Evolutionary conservation across 2,329 filamentous ascomycete genomes (phyloP), one percentile per base, ranked within the genome.

Genomic region (Aspergillus pseudoglaucus): DNA sequence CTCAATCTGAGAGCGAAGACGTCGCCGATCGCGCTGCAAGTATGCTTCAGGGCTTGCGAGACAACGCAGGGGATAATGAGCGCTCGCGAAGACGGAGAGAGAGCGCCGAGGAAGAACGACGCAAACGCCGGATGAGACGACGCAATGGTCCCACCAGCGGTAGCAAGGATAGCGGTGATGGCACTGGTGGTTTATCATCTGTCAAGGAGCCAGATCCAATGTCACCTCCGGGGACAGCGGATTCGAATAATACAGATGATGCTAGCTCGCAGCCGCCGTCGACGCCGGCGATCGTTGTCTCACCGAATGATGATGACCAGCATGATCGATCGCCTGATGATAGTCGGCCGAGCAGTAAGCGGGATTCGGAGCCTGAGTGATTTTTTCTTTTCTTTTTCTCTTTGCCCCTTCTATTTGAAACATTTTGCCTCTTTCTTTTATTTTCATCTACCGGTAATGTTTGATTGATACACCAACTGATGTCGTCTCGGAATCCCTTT

Each of bases 21-120:
- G 83, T 97, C 23, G 90, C 89, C 3, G 86, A 90, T 57, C 82
- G 90, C 45, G 90, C 91, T 2, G 89, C 89, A 1, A 81, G 84
- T 54, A 74, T 96, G 65, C 75, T 97, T 25, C 87, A 95, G 62
- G 89, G 89, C 41, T 84, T 96, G 68, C 81, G 89, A 49, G 77
- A 82, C 38, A 81, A 81, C 38, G 61, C 59, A 3, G 76, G 79
- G 18, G 77, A 75, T 15, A 78, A 76, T 6, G 74, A 71, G 17
- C 71, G 75, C 10, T 75, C 88, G 48, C 74, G 89, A 47, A 78
- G 82, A 48, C 71, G 83, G 59, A 72, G 86, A 60, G 85, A 90
- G 63, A 88, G 82, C 52, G 87, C 88, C 1, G 88, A 93, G 57
- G 86, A 88, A 54, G 88, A 94, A 68, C 75, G 88, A 46, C 78